These are phyloP conservation scores for Citrus reticulata DNA, from an alignment of 345 rosid species.

Conservation along the genomic window DNA sequence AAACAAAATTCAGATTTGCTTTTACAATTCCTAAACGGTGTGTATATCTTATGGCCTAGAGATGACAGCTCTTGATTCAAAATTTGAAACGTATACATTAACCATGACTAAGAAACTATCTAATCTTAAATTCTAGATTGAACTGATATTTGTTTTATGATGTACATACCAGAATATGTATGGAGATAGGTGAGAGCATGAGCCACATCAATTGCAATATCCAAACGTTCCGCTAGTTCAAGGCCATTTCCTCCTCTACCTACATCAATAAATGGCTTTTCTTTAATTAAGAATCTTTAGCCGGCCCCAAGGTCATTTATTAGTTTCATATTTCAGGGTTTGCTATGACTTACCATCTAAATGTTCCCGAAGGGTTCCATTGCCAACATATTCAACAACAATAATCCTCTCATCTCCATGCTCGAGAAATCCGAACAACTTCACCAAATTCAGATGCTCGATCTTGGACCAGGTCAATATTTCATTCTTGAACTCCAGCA, in stretches of 20 bases:
- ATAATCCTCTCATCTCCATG: slow-evolving; percentile 63
- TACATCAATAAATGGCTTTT: slow-evolving; percentile 24
- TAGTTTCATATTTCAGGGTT: background rate
- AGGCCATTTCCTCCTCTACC: slow-evolving; percentile 60
- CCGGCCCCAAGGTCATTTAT: too few relatives aligned
- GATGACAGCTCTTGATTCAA: background rate
- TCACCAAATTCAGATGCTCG: slow-evolving; percentile 86
- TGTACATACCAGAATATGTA: slow-evolving; percentile 63
- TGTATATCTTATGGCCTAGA: background rate
- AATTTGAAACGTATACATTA: background rate
- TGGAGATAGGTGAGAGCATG: slow-evolving; percentile 92
- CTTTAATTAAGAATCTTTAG: background rate
- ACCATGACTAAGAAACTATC: background rate
- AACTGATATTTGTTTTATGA: background rate
- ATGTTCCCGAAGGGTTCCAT: slow-evolving; percentile 83
- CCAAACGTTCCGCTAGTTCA: slow-evolving; percentile 77
- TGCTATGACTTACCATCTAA: slow-evolving; percentile 63
- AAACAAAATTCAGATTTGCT: slow-evolving; percentile 14
- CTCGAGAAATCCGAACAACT: slow-evolving; percentile 70
- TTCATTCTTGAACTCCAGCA: slow-evolving; percentile 79
- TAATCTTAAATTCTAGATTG: background rate
- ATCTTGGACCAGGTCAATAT: slow-evolving; percentile 77
- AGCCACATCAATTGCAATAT: slow-evolving; percentile 89
- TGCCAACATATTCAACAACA: slow-evolving; percentile 71
- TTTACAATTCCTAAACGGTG: background rate